Base-by-base conservation (phyloP, 2,329 filamentous ascomycete species). In the Graphilbum fragrans region DNA sequence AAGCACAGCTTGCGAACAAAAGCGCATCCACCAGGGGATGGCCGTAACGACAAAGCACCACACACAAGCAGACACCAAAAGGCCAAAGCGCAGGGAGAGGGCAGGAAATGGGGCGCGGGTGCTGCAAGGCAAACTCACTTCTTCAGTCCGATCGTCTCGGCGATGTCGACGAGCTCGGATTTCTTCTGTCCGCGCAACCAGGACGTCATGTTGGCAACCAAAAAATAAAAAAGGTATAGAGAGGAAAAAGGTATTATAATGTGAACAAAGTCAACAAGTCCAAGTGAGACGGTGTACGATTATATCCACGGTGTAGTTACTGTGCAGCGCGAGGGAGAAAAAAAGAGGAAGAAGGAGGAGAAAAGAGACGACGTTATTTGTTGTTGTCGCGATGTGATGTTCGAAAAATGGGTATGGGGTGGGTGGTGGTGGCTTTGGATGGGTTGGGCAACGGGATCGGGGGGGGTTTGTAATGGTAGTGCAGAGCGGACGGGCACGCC, bases 131-230 rank as follows among this genome's bases (percentile, higher is more conserved):
- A 41, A 42, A 46, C 39, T 55, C 76, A 93, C 86, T 83, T 74
- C 56, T 75, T 70, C 41, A 90, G 66, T 44, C 81, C 81, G 47
- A 83, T 72, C 37, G 70, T 64, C 50, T 84, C 74, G 45, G 86
- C 85, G 47, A 93, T 69, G 48, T 84, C 80, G 52, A 77, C 61
- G 43, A 94, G 74, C 49, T 90, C 85, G 52, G 70, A 71, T 71
- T 94, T 94, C 67, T 83, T 81, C 72, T 92, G 83, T 59, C 74
- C 72, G 61, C 80, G 74, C 58, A 94, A 71, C 77, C 83, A 94
- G 52, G 77, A 75, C 18, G 49, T 44, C 49, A 50, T 50, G 6
- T 34, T 34, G 10, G 9, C 31, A 32, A 32, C 25, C 11, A 14
- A 22, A 16, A 32, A 39, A 14, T 19, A 8, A 25, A 10, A 29